Conservation (phyloP, 163 green algal genomes). For the Prototheca wickerhamii region DNA sequence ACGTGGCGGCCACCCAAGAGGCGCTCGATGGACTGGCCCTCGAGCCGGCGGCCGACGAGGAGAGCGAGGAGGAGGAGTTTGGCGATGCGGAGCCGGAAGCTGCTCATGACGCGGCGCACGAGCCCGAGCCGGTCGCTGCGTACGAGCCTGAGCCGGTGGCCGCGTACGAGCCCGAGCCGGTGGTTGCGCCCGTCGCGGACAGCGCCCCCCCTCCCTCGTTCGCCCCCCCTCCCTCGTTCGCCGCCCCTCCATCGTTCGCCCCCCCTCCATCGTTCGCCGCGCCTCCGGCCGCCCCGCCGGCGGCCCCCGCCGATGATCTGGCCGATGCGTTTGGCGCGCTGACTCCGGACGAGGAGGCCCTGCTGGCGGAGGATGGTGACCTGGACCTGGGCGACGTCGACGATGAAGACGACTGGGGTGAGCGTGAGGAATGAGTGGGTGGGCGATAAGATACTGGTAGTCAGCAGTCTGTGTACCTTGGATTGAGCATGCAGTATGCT, state of each 20-base stretch:
- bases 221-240: not conserved
- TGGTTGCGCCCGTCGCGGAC: not conserved
- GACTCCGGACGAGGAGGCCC: conserved; percentile 28
- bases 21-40: too few relatives aligned
- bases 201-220: not conserved
- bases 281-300: not conserved
- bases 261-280: too few relatives aligned
- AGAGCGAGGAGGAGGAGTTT: conserved; percentile 14
- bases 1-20: too few relatives aligned
- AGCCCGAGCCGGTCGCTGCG: not conserved
- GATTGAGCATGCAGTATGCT: too few relatives aligned
- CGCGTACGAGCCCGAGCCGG: not conserved
- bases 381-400: conserved; percentile 12
- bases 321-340: conserved; percentile 6
- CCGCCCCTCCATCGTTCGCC: too few relatives aligned
- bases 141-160: not conserved
- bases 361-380: conserved; percentile 25
- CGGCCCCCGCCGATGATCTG: not conserved
- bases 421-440: conserved; percentile 13
- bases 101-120: not conserved
- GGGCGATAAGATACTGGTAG: not conserved
- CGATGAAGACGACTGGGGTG: conserved; percentile 23
- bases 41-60: conserved; percentile 1
- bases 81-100: not conserved
- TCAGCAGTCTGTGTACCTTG: too few relatives aligned